phyloP scores from a whole-genome alignment of 371 early-diverging fungal genomes.

The Mucor indicus region DNA sequence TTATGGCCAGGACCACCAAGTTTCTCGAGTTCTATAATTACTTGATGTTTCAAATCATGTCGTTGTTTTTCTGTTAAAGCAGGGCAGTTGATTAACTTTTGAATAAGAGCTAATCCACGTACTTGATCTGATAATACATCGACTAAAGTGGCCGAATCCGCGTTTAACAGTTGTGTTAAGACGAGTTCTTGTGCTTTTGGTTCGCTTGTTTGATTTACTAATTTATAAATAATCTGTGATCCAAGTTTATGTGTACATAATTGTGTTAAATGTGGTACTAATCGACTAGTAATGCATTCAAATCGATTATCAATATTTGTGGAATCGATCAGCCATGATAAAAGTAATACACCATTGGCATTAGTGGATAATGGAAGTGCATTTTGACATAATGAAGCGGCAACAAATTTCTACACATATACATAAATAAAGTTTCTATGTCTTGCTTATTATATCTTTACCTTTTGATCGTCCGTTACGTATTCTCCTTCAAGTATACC shows the following conservation, averaged over 20 bases:
- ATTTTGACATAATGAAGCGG: constrained; percentile 80
- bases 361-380: constrained; percentile 79
- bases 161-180: constrained; percentile 10
- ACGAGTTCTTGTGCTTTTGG: constrained; percentile 22
- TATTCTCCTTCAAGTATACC: constrained; percentile 77
- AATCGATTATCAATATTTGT: constrained; percentile 36
- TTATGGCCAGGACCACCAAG: constrained; percentile 23
- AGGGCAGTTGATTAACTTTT: constrained; percentile 32
- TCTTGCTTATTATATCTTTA: constrained; percentile 4
- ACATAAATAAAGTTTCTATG: not conserved
- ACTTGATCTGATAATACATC: constrained; percentile 36
- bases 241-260: constrained; percentile 91
- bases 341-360: constrained; percentile 86
- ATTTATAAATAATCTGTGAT: constrained; percentile 75
- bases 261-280: constrained; percentile 70
- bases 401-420: constrained; percentile 70
- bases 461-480: constrained; percentile 45
- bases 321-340: constrained; percentile 94
- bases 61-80: constrained; percentile 9
- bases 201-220: constrained; percentile 81
- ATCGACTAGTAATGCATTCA: constrained; percentile 59
- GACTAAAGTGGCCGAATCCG: constrained; percentile 4
- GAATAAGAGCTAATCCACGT: constrained; percentile 34
- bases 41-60: constrained; percentile 6
- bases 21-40: constrained; percentile 8